Base-by-base conservation (phyloP, 768 basidiomycete species). In the Lactarius evosmus region DNA sequence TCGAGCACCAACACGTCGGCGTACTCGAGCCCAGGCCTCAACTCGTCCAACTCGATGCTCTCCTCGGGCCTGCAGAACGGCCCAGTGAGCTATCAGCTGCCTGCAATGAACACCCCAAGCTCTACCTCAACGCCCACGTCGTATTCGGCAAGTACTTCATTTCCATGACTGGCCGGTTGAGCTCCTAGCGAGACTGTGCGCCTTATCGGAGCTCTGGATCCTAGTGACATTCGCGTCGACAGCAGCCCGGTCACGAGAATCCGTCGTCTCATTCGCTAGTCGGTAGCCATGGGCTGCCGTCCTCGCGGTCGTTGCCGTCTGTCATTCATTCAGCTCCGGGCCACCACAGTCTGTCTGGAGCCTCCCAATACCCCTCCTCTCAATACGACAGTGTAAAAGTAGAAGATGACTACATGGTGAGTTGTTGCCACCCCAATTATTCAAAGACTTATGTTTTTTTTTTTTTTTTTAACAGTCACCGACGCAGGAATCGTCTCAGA, bases 141-240 rank as follows among this genome's bases (percentile, higher is more conserved):
- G n/a, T 91, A 89, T 80, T 92, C 90, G 87, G 89, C 84, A 85
- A 89, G 90, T 89, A 73, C 81, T 80, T 49, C 72, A 79, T 81
- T 77, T 75, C 75, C 78, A 68, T 62, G 69, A 68, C 60, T 70
- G 44, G 68, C 67, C 69, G 70, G 70, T 69, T 61, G 54, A 73
- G 69, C 71, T 67, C 66, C 70, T 50, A 64, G 70, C 63, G 66
- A 70, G 67, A 71, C 63, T 71, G 70, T 71, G 75, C 72, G 71
- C 75, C 67, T 70, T 70, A 67, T 70, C 72, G 75, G 74, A 74
- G 71, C 74, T 77, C 69, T 74, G 76, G 82, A 85, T 82, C 79
- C 81, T 85, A 84, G 80, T 87, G 77, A 85, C 80, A 69, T 79
- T 74, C 68, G 75, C 73, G 76, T 74, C 75, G 79, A 77, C 78